These are phyloP conservation scores for Aspergillus ochraceus DNA, from an alignment of 2,329 filamentous ascomycete species.

Conservation along the genomic window DNA sequence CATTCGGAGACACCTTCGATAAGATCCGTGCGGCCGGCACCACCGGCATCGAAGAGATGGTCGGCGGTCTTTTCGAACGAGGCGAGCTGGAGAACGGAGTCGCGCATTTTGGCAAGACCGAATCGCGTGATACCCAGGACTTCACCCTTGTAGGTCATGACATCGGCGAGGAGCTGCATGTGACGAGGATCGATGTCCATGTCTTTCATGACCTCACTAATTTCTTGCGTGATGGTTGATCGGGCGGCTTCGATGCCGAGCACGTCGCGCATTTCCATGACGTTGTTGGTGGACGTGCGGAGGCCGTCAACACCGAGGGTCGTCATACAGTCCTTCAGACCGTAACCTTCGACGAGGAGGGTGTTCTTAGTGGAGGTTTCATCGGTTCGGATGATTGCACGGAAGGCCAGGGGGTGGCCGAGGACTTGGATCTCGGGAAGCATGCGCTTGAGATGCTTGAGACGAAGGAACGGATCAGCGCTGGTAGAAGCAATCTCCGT, in stretches of 20 bases:
- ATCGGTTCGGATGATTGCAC: slow-evolving; percentile 85
- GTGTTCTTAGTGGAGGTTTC: slow-evolving; percentile 69
- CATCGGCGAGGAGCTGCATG: slow-evolving; percentile 94
- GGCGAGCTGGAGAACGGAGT: slow-evolving; percentile 88
- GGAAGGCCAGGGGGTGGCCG: slow-evolving; percentile 80
- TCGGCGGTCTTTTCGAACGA: slow-evolving; percentile 98
- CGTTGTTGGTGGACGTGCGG: slow-evolving; percentile 73
- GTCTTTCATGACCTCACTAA: slow-evolving; percentile 81
- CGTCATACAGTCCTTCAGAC: slow-evolving; percentile 83
- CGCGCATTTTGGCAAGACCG: slow-evolving; percentile 92
- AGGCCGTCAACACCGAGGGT: slow-evolving; percentile 86
- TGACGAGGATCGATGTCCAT: slow-evolving; percentile 97
- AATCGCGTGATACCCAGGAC: slow-evolving; percentile 96
- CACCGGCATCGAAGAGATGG: slow-evolving; percentile 92
- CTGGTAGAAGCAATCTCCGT: slow-evolving; percentile 46
- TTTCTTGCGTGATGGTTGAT: slow-evolving; percentile 84
- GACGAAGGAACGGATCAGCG: slow-evolving; percentile 54
- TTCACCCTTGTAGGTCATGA: slow-evolving; percentile 99
- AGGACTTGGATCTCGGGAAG: slow-evolving; percentile 84
- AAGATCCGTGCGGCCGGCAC: slow-evolving; percentile 84
- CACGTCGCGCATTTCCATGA: slow-evolving; percentile 84
- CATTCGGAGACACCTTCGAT: slow-evolving; percentile 95
- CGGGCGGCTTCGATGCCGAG: slow-evolving; percentile 94
- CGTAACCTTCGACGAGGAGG: slow-evolving; percentile 89
- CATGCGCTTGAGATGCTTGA: slow-evolving; percentile 80